Conservation (phyloP, 2,329 filamentous ascomycete genomes). For the Fusarium algeriense region DNA sequence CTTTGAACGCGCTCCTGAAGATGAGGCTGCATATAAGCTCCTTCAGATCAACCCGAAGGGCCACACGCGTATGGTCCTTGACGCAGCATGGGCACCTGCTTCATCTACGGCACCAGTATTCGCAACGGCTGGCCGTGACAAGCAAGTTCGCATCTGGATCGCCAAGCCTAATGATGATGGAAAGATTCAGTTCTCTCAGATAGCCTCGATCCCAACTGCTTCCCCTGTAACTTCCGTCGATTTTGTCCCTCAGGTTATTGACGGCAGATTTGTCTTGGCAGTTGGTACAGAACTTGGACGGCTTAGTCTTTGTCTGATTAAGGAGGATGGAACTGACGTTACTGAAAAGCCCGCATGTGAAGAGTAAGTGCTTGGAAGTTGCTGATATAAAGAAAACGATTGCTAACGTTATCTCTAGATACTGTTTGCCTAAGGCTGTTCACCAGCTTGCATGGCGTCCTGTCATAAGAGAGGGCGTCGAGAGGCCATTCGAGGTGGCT, state of each 20-base stretch:
- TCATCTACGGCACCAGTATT: conserved; percentile 65
- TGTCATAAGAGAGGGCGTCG: conserved; percentile 44
- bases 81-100: conserved; percentile 82
- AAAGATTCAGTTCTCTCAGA: conserved; percentile 62
- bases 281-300: conserved; percentile 69
- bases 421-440: conserved; percentile 70
- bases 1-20: conserved; percentile 68
- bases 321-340: conserved; percentile 54
- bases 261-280: conserved; percentile 59
- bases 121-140: conserved; percentile 91
- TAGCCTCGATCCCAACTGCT: conserved; percentile 65
- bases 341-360: conserved; percentile 52
- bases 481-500: conserved; percentile 57
- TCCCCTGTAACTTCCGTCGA: conserved; percentile 78
- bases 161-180: conserved; percentile 49
- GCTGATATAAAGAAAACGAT: background rate
- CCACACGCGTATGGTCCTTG: conserved; percentile 92
- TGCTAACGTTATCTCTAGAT: conserved; percentile 43
- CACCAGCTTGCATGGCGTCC: conserved; percentile 79
- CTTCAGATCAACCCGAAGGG: conserved; percentile 81
- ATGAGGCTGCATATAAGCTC: conserved; percentile 64
- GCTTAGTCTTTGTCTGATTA: conserved; percentile 59
- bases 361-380: conserved; percentile 53
- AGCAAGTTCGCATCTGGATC: conserved; percentile 80
- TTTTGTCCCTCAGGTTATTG: conserved; percentile 61